Conservation (phyloP, 2,329 filamentous ascomycete species). For the Curvularia lunata region DNA sequence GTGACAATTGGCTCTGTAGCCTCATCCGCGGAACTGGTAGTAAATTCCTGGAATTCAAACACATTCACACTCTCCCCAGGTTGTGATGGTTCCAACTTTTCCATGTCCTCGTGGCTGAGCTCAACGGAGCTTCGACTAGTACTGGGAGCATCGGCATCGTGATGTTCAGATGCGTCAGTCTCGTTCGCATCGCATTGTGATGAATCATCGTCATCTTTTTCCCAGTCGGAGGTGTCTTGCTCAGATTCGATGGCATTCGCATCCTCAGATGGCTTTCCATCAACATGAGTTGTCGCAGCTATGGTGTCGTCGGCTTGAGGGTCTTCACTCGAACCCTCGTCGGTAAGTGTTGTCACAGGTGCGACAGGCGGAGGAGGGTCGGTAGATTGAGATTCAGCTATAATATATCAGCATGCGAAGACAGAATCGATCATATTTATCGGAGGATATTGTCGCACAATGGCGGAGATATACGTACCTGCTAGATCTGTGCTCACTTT, state of each 20-base stretch:
- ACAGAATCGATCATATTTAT: background rate
- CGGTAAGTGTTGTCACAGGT: background rate
- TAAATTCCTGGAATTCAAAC: background rate
- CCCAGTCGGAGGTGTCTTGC: constrained; percentile 5
- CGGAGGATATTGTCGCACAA: background rate
- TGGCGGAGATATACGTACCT: constrained; percentile 1
- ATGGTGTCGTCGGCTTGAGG: background rate
- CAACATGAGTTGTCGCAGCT: background rate
- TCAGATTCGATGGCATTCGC: background rate
- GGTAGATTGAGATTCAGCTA: background rate
- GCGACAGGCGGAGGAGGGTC: background rate
- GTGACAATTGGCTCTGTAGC: background rate
- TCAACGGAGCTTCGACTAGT: constrained; percentile 1
- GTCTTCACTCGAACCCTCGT: background rate
- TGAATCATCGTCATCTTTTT: constrained; percentile 7
- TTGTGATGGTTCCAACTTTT: constrained; percentile 1
- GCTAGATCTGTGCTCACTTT: background rate
- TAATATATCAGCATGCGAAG: constrained; percentile 6
- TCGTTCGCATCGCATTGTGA: constrained; percentile 8
- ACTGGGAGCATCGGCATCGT: constrained; percentile 3
- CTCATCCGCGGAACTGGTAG: background rate
- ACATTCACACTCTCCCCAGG: background rate
- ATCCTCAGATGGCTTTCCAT: background rate
- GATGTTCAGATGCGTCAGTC: constrained; percentile 13
- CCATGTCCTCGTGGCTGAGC: background rate